Evolutionary conservation across 192 early-diverging fungal genomes (phyloP).

Genomic region (Coemansia sp.): DNA sequence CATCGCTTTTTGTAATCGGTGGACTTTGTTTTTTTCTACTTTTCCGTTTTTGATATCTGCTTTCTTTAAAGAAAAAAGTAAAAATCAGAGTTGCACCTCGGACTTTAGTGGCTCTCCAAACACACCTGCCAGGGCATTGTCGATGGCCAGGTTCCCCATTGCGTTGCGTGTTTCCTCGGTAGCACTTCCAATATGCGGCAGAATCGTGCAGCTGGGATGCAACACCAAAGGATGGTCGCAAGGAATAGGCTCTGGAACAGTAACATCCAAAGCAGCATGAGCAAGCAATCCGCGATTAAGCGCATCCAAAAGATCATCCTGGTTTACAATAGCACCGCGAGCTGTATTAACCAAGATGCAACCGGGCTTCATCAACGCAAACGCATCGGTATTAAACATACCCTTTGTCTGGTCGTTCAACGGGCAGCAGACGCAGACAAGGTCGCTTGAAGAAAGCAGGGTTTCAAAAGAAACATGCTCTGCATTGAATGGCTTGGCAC

Average conservation of each 20-base stretch:
- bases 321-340: slow-evolving; percentile 77
- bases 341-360: slow-evolving; percentile 81
- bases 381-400: slow-evolving; percentile 66
- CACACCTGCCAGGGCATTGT: slow-evolving; percentile 68
- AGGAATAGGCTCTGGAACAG: slow-evolving; percentile 80
- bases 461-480: slow-evolving; percentile 56
- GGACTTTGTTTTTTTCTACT: slow-evolving; percentile 7
- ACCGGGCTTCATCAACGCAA: slow-evolving; percentile 67
- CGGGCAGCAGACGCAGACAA: slow-evolving; percentile 74
- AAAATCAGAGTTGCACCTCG: slow-evolving; percentile 13
- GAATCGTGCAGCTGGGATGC: slow-evolving; percentile 63
- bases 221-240: slow-evolving; percentile 60
- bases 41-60: not conserved
- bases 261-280: slow-evolving; percentile 83
- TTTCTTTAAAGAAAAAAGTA: not conserved
- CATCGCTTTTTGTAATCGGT: too few species aligned
- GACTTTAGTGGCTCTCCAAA: slow-evolving; percentile 51
- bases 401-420: slow-evolving; percentile 68
- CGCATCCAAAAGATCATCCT: slow-evolving; percentile 67
- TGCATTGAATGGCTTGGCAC: slow-evolving; percentile 53
- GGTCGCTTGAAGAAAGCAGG: slow-evolving; percentile 66
- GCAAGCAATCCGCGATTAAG: slow-evolving; percentile 61
- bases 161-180: slow-evolving; percentile 80
- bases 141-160: slow-evolving; percentile 75
- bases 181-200: slow-evolving; percentile 87